Evolutionary conservation across 1,284 basidiomycete species (phyloP), one percentile per base, ranked within the genome.

Genomic region (Ceratobasidium sp.): DNA sequence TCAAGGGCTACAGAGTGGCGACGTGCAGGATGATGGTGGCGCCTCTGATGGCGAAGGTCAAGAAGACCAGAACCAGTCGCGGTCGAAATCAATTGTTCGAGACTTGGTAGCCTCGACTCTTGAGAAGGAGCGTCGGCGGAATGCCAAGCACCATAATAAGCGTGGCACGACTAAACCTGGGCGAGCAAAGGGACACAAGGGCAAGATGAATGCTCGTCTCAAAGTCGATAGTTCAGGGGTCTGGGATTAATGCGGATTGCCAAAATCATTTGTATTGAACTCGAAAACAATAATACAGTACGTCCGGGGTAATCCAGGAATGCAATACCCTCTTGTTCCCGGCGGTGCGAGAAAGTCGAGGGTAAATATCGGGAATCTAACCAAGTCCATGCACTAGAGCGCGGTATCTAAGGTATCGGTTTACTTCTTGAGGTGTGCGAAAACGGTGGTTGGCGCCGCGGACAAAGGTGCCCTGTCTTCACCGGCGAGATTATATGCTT

Each of bases 131-230:
- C 89, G 89, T n/a, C 88, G 90, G 76, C 89, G 93, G 80, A 88
- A 92, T 81, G 88, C 88, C 78, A 94, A 93, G 83, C 89, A 92
- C 82, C 93, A 95, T 83, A 89, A 92, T 0, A 92, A 92, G 83
- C 90, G 91, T 79, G 88, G 88, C 12, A 87, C 88, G 4, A 88
- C 89, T 78, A 88, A 90, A 79, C 90, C 89, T 38, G 95, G 95
- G 35, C 88, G 94, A 60, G 87, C 90, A 27, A 91, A 92, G 81
- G 95, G 96, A 20, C 94, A 93, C 83, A 96, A 97, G 84, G 93
- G 92, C 79, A 96, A 96, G 85, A 90, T 90, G 81, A 93, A 94
- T 81, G 88, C 85, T 46, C 88, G 89, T 78, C 88, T 94, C 44
- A 89, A 90, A 82, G 81, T 91, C 12, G 91, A 93, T 82, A 87